phyloP scores from a whole-genome alignment of 208 protist species.

The Crithidia sp. region DNA sequence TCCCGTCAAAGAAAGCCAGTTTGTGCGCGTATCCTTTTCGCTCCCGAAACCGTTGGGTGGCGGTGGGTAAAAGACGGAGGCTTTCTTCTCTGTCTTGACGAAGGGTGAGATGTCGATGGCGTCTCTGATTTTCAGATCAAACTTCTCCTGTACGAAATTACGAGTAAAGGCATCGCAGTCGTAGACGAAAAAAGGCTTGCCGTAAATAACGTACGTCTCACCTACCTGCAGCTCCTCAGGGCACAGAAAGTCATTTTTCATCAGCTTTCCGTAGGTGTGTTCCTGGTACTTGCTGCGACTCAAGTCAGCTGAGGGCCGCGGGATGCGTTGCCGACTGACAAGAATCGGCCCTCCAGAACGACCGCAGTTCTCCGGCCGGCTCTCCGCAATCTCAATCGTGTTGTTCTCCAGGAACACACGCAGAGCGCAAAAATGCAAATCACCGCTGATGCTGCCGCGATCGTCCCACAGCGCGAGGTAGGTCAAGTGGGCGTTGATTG shows the following conservation, averaged over 20 bases:
- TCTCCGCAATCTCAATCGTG: conserved; percentile 80
- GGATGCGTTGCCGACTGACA: conserved; percentile 81
- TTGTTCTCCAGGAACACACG: conserved; percentile 82
- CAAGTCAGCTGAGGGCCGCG: conserved; percentile 42
- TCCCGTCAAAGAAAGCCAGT: conserved; percentile 77
- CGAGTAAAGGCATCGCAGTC: conserved; percentile 80
- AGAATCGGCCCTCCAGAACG: conserved; percentile 66
- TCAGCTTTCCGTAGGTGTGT: conserved; percentile 86
- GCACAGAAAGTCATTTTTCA: conserved; percentile 86
- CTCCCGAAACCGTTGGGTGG: conserved; percentile 91
- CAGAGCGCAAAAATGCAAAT: conserved; percentile 80
- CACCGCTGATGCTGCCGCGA: conserved; percentile 77
- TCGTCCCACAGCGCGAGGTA: conserved; percentile 92
- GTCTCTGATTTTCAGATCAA: conserved; percentile 50
- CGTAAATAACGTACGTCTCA: conserved; percentile 84
- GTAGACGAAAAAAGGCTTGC: conserved; percentile 87
- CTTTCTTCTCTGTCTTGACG: conserved; percentile 47
- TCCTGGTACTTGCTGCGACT: conserved; percentile 71
- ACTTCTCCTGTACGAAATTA: conserved; percentile 67
- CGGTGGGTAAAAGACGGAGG: conserved; percentile 80
- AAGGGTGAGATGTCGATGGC: conserved; percentile 72
- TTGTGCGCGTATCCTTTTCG: conserved; percentile 82
- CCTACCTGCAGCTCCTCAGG: conserved; percentile 83
- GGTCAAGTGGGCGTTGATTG: conserved; percentile 87
- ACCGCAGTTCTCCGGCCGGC: conserved; percentile 73